phyloP scores from a whole-genome alignment of 2,329 filamentous ascomycete genomes.

The Ophioceras dolichostomum region DNA sequence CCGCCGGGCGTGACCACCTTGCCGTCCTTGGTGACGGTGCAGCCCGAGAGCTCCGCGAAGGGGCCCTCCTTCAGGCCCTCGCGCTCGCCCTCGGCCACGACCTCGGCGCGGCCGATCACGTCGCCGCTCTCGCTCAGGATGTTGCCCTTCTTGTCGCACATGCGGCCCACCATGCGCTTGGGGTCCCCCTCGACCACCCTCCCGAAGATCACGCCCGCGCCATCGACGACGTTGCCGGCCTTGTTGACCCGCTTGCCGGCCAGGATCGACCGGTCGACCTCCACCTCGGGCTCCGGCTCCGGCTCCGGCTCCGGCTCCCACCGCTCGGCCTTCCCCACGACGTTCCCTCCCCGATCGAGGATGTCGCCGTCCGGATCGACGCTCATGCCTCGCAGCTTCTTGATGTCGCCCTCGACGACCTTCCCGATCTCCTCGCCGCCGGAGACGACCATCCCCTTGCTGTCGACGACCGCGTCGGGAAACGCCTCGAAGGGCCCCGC shows the following conservation, averaged over 20 bases:
- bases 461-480: slow-evolving; percentile 38
- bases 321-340: slow-evolving; percentile 54
- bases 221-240: slow-evolving; percentile 49
- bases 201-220: slow-evolving; percentile 43
- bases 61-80: slow-evolving; percentile 52
- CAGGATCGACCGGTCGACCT: slow-evolving; percentile 45
- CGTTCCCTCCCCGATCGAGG: slow-evolving; percentile 54
- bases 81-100: slow-evolving; percentile 55
- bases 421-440: slow-evolving; percentile 41
- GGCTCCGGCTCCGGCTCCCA: slow-evolving; percentile 40
- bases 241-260: slow-evolving; percentile 64
- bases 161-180: slow-evolving; percentile 51
- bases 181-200: slow-evolving; percentile 56
- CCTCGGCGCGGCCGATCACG: slow-evolving; percentile 53
- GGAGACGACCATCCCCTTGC: slow-evolving; percentile 38
- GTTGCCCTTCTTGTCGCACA: slow-evolving; percentile 60
- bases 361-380: slow-evolving; percentile 61
- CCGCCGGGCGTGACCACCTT: slow-evolving; percentile 54
- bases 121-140: slow-evolving; percentile 63
- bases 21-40: slow-evolving; percentile 56
- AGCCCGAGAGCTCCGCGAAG: slow-evolving; percentile 53
- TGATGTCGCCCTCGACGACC: slow-evolving; percentile 50
- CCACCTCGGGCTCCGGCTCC: slow-evolving; percentile 31
- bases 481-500: slow-evolving; percentile 46
- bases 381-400: slow-evolving; percentile 49